A percentile compares a stretch with the other conserved stretches of the same genome.
Conservation (phyloP, 768 basidiomycete species). For the Leccinum arenicola region DNA sequence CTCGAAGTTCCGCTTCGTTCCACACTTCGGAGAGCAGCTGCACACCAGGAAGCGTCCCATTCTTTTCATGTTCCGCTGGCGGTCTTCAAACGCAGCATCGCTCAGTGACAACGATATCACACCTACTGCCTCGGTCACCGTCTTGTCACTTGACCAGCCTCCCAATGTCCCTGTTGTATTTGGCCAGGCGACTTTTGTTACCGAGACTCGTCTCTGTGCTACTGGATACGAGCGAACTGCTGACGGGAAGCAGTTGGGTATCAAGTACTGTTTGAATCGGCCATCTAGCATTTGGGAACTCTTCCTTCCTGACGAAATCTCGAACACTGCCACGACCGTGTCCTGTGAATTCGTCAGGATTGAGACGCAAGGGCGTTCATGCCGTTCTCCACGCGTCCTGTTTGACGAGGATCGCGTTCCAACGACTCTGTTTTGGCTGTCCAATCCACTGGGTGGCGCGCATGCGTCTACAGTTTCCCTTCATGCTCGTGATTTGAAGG, state of each 20-base stretch:
- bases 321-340: constrained; percentile 11
- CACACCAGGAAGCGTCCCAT: constrained; percentile 49
- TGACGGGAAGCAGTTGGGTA: constrained; percentile 58
- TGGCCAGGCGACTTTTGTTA: constrained; percentile 55
- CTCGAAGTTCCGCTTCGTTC: constrained; percentile 51
- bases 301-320: constrained; percentile 3
- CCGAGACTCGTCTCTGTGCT: constrained; percentile 44
- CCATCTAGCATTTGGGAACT: constrained; percentile 55
- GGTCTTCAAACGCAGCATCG: constrained; percentile 8
- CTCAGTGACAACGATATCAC: constrained; percentile 1
- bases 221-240: constrained; percentile 59
- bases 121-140: constrained; percentile 8
- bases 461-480: constrained; percentile 54
- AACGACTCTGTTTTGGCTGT: constrained; percentile 48
- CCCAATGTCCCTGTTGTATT: constrained; percentile 35
- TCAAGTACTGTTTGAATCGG: constrained; percentile 59
- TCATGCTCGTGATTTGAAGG: constrained; percentile 40
- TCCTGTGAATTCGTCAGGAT: constrained; percentile 32
- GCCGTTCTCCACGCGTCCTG: constrained; percentile 55
- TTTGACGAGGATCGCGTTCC: constrained; percentile 19
- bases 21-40: constrained; percentile 65
- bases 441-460: constrained; percentile 52
- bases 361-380: constrained; percentile 42
- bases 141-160: constrained; percentile 13
- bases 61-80: constrained; percentile 55